phyloP scores from a whole-genome alignment of 441 rosid genomes.

The Pelargonium fulgidum region DNA sequence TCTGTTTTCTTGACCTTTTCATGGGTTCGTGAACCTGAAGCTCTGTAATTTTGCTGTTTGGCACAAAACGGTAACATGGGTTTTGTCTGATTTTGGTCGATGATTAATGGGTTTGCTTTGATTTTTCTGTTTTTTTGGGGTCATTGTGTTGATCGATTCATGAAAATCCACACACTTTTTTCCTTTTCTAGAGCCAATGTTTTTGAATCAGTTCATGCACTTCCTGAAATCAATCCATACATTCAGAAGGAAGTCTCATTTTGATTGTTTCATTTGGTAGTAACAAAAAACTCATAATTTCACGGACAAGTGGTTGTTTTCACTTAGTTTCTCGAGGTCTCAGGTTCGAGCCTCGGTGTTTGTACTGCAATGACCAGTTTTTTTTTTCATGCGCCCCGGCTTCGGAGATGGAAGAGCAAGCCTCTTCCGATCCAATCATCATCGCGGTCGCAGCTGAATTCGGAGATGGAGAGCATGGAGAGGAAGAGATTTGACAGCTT shows the following conservation, averaged over 20 bases:
- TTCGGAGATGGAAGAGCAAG: constrained; percentile 32
- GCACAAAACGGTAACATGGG: too few relatives aligned
- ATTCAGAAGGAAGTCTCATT: constrained; percentile 48
- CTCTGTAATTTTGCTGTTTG: background rate
- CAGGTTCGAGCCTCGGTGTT: too few relatives aligned
- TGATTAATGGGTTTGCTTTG: constrained; percentile 7
- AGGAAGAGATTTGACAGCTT: constrained; percentile 83
- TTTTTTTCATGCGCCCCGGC: background rate
- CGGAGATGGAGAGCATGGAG: constrained; percentile 71
- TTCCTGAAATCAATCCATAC: constrained; percentile 85
- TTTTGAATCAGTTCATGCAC: constrained; percentile 91
- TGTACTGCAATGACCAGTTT: background rate
- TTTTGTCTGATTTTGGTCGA: background rate
- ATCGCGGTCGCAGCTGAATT: constrained; percentile 37
- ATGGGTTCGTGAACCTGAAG: constrained; percentile 13
- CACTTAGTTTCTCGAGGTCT: too few relatives aligned
- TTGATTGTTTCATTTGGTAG: background rate
- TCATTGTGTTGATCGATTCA: background rate
- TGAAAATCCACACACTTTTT: constrained; percentile 7
- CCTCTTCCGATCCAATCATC: constrained; percentile 26
- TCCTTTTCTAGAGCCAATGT: constrained; percentile 55
- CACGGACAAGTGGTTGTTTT: too few relatives aligned
- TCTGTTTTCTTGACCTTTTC: constrained; percentile 14
- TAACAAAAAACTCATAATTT: too few relatives aligned
- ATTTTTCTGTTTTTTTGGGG: background rate